Evolutionary conservation across 371 early-diverging fungal species (phyloP).

Genomic region (Parasitella parasitica): DNA sequence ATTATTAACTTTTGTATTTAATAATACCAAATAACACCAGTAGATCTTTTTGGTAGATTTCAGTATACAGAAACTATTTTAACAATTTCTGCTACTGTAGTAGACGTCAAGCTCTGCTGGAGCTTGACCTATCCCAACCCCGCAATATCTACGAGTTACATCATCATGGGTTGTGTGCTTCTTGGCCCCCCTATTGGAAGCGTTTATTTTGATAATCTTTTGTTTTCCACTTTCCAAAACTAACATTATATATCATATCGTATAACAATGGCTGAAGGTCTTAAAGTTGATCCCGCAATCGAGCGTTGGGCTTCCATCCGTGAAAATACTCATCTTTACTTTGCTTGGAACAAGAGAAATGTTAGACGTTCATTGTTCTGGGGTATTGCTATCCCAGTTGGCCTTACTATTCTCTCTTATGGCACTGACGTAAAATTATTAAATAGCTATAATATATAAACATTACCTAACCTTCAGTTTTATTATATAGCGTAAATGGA

Average conservation of each 20-base stretch:
- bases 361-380: conserved; percentile 45
- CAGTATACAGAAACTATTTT: no score
- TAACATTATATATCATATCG: conserved; percentile 13
- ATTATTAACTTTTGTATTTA: no score
- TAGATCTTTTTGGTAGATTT: no score
- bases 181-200: not conserved
- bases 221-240: conserved; percentile 7
- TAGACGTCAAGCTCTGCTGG: no score
- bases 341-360: conserved; percentile 54
- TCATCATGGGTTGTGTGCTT: not conserved
- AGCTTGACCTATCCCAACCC: no score
- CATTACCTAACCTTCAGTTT: not conserved
- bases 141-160: not conserved
- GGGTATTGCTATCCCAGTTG: conserved; percentile 56
- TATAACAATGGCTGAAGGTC: conserved; percentile 35
- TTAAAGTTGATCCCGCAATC: conserved; percentile 60
- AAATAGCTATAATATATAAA: not conserved
- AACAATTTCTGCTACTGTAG: no score
- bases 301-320: conserved; percentile 68
- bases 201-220: not conserved
- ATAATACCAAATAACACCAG: no score
- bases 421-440: conserved; percentile 50
- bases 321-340: conserved; percentile 62
- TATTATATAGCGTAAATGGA: conserved; percentile 40
- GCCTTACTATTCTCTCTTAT: conserved; percentile 47